A percentile compares a stretch with the other conserved stretches of the same genome.
Conservation (phyloP, 257 asterid species). For the Linaria vulgaris region DNA sequence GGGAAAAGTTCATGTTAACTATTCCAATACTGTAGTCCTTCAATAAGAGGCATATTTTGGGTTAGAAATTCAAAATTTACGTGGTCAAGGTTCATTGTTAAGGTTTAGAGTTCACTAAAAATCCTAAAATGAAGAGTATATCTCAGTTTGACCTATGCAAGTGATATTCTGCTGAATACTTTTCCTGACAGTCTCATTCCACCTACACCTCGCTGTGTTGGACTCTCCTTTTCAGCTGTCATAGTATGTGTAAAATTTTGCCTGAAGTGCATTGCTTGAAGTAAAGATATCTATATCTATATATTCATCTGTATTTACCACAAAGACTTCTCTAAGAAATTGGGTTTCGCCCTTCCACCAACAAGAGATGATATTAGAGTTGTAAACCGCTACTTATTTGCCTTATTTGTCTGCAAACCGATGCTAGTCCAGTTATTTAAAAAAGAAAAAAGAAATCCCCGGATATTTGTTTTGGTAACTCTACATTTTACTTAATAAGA, state of each 20-base stretch:
- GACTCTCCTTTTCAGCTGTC: background rate
- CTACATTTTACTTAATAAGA: background rate
- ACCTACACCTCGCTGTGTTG: background rate
- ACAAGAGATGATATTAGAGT: background rate
- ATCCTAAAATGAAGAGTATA: background rate
- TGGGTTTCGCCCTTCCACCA: background rate
- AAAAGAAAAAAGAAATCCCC: too few species aligned
- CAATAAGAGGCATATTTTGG: background rate
- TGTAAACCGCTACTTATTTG: too few species aligned
- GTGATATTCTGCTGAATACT: background rate
- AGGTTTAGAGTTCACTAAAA: too few species aligned
- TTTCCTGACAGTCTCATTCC: background rate
- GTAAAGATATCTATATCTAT: background rate
- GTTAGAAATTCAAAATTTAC: background rate
- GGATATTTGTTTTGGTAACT: too few species aligned
- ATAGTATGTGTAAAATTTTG: background rate
- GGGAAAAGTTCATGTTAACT: background rate
- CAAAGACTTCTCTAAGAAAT: too few species aligned
- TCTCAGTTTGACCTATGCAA: background rate
- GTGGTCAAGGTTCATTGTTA: background rate
- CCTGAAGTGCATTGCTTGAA: background rate
- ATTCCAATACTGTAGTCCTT: background rate
- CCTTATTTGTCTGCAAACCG: too few species aligned
- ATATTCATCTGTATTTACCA: background rate
- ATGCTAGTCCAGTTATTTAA: too few species aligned